Evolutionary conservation across 495 filamentous ascomycete genomes (phyloP).

Genomic region (Daldinia concentrica): DNA sequence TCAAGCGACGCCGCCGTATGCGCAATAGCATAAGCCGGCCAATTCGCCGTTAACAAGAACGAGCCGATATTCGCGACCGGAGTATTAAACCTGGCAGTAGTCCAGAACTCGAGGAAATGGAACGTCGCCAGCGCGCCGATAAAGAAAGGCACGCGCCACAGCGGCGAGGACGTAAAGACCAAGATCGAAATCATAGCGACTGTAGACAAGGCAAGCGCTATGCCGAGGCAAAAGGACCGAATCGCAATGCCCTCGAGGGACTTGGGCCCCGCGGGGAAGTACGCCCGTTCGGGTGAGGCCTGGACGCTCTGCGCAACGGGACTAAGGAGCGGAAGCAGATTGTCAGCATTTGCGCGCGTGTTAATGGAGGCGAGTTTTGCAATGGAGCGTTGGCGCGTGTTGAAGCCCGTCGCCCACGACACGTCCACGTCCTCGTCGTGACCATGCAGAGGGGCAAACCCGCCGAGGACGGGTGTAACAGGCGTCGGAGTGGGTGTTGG

Average conservation of each 20-base stretch:
- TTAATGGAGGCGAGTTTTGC: slow-evolving; percentile 39
- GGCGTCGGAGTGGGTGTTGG: slow-evolving; percentile 31
- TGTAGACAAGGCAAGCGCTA: slow-evolving; percentile 54
- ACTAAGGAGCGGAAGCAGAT: slow-evolving; percentile 47
- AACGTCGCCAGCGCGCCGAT: slow-evolving; percentile 77
- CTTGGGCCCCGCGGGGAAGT: slow-evolving; percentile 67
- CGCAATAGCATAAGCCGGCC: slow-evolving; percentile 83
- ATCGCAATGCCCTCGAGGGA: slow-evolving; percentile 82
- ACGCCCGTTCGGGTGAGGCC: slow-evolving; percentile 41
- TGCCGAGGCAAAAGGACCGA: slow-evolving; percentile 67
- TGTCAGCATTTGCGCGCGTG: slow-evolving; percentile 43
- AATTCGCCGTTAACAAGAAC: slow-evolving; percentile 89
- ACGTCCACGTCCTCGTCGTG: slow-evolving; percentile 31
- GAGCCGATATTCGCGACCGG: slow-evolving; percentile 71
- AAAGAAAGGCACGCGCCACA: slow-evolving; percentile 90
- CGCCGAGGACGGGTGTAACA: slow-evolving; percentile 25
- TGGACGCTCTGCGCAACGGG: slow-evolving; percentile 42
- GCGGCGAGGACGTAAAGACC: slow-evolving; percentile 51
- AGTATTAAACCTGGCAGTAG: slow-evolving; percentile 85
- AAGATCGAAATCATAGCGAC: slow-evolving; percentile 54
- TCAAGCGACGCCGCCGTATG: slow-evolving; percentile 78
- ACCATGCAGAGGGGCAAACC: slow-evolving; percentile 22
- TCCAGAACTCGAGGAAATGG: slow-evolving; percentile 96
- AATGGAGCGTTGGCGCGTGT: slow-evolving; percentile 41
- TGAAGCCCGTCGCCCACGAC: slow-evolving; percentile 43